Percentiles rank a stretch among this genome's conserved stretches.
Evolutionary conservation across 306 rosid species (phyloP).

Genomic region (Malus fusca): DNA sequence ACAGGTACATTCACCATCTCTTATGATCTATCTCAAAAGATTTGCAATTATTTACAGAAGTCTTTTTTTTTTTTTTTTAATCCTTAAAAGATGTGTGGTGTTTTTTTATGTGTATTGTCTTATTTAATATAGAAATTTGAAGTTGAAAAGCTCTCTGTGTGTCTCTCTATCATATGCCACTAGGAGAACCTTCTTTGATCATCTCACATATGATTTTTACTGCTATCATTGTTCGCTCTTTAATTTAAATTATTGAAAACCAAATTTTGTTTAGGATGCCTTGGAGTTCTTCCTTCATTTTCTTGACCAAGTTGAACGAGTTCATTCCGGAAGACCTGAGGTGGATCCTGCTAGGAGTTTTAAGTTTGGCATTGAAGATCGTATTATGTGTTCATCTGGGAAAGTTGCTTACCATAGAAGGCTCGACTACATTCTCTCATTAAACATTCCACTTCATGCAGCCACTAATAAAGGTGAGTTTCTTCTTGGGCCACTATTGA

Average conservation of each 20-base stretch:
- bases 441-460: conserved; percentile 76
- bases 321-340: conserved; percentile 54
- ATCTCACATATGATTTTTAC: background rate
- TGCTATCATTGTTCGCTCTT: background rate
- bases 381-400: conserved; percentile 89
- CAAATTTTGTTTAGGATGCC: conserved; percentile 62
- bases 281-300: conserved; percentile 96
- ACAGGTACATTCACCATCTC: conserved; percentile 54
- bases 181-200: background rate
- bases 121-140: background rate
- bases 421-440: conserved; percentile 78
- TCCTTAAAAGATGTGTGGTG: background rate
- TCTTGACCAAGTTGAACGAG: conserved; percentile 87
- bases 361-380: conserved; percentile 94
- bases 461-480: conserved; percentile 79
- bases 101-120: background rate
- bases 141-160: background rate
- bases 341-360: conserved; percentile 78
- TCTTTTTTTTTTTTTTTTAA: background rate
- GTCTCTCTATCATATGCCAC: background rate
- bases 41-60: background rate
- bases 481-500: background rate
- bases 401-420: conserved; percentile 88
- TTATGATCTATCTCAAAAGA: background rate
- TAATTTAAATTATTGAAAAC: conserved; percentile 11